Percentiles rank a stretch among this genome's conserved stretches.
Conservation (phyloP, 2,329 filamentous ascomycete species). For the Aspergillus sp. region DNA sequence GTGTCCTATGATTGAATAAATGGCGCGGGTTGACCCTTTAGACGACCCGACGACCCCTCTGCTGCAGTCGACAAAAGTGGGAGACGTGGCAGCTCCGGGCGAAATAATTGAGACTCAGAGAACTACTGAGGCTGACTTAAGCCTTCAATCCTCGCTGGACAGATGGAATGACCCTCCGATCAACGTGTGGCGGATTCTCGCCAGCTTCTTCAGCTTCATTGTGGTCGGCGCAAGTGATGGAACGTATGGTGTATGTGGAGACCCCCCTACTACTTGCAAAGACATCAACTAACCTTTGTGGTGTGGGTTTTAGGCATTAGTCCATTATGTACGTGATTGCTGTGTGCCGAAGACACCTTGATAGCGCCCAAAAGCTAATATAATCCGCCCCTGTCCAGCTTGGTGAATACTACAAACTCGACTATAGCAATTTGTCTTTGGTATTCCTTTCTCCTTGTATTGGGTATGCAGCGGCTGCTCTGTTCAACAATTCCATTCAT, state of each 20-base stretch:
- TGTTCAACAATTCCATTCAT: slow-evolving; percentile 42
- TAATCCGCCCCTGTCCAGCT: slow-evolving; percentile 20
- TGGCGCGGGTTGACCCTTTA: background rate
- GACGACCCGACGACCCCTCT: background rate
- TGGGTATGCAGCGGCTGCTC: slow-evolving; percentile 44
- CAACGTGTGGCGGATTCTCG: slow-evolving; percentile 44
- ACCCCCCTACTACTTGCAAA: too few relatives aligned
- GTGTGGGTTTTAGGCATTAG: slow-evolving; percentile 31
- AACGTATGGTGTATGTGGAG: slow-evolving; percentile 44
- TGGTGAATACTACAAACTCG: slow-evolving; percentile 39
- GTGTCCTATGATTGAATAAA: background rate
- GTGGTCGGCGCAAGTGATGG: slow-evolving; percentile 54
- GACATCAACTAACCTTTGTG: slow-evolving; percentile 1
- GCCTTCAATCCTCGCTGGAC: background rate
- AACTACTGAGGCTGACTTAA: background rate
- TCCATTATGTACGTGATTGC: slow-evolving; percentile 39
- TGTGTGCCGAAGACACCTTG: too few relatives aligned
- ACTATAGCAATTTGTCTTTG: slow-evolving; percentile 39
- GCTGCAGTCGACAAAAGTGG: background rate
- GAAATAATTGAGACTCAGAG: background rate
- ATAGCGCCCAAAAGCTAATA: too few relatives aligned
- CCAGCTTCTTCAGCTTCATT: slow-evolving; percentile 53
- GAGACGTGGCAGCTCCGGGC: background rate
- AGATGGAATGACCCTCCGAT: slow-evolving; percentile 10
- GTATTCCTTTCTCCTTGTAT: slow-evolving; percentile 46